Evolutionary conservation across 257 asterid species (phyloP), one percentile per base, ranked within the genome.

Genomic region (Solanum pinnatisectum): DNA sequence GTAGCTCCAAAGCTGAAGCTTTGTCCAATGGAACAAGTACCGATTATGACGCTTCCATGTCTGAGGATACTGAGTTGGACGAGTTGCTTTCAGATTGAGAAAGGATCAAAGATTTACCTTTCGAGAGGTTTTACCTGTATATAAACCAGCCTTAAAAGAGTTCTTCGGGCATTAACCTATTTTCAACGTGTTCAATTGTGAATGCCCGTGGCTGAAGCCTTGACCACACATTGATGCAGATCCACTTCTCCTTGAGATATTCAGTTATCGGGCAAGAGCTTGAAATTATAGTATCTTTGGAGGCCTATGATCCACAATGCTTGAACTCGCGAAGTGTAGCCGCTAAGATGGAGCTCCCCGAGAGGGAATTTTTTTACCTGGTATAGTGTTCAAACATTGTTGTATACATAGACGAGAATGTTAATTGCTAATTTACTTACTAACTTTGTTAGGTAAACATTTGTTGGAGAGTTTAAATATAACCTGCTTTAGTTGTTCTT

Each of bases 1-100:
- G 40, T 46, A 46, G 16, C 13, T 27, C 85, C 67, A 59, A 79
- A 16, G 1, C 59, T 49, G 86, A 82, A 82, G 70, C 20, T 82
- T 32, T 63, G 87, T 44, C 86, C 77, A 95, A 93, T 52, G 98
- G 91, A 89, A 94, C 98, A 25, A 90, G 74, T 89, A 49, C 63
- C 82, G 99, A 96, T 56, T 93, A 95, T 30, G 98, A 95, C 23
- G n/a, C 88, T 33, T 85, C 90, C 52, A 77, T 84, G 71, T 86
- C 94, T 4, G 98, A 97, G 70, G 98, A 95, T 86, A 94, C 96
- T 20, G 99, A 95, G 92, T 83, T 97, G 93, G 98, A 94, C 52
- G 95, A 94, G 91, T 83, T 96, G 88, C 98, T 96, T 87, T 95
- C 99, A 10, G 99, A 97, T 88, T 97, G 89, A 94, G 71, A 49